Evolutionary conservation across 495 filamentous ascomycete species (phyloP), one percentile per base, ranked within the genome.

Genomic region (Aspergillus incahuasiensis): DNA sequence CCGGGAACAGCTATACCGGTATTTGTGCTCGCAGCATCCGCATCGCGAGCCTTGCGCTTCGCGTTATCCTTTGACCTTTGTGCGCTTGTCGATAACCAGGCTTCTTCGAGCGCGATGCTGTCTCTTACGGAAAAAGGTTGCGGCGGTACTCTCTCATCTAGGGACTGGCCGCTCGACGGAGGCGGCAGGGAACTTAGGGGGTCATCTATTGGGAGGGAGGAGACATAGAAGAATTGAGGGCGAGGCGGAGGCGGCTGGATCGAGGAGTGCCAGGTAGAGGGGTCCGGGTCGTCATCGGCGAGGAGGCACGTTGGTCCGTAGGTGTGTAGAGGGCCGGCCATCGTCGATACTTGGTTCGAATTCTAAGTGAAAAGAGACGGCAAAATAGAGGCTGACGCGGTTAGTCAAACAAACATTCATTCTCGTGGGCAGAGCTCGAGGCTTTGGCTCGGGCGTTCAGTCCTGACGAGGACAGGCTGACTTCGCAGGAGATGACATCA

Each of bases 181-280:
- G 82, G 74, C 16, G 87, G 84, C 18, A 87, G 67, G 1, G 86
- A 79, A 5, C 87, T 85, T 40, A 92, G 78, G 12, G 90, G 89
- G 67, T 95, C 90, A 66, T 95, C 90, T 63, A 95, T 87, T 38
- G 89, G 83, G 28, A 89, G 74, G 18, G 80, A 75, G 13, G 89
- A 91, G 25, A 82, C 76, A 70, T 92, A 94, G 66, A 92, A 95
- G 74, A 88, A 95, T 42, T 91, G 90, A 42, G 86, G 79, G 22
- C 77, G 77, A 28, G 88, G 63, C 7, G 64, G 67, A n/a, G 79
- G 79, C 22, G 76, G 73, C 21, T 59, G 56, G n/a, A 58, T 48
- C 25, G 54, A 68, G 39, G 61, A 65, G 48, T 69, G 64, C 55
- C 67, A 71, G 54, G 61, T 63, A 15, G 70, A 59, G 52, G 61